Evolutionary conservation across 2,329 filamentous ascomycete species (phyloP).

Genomic region (Aschersonia sp.): DNA sequence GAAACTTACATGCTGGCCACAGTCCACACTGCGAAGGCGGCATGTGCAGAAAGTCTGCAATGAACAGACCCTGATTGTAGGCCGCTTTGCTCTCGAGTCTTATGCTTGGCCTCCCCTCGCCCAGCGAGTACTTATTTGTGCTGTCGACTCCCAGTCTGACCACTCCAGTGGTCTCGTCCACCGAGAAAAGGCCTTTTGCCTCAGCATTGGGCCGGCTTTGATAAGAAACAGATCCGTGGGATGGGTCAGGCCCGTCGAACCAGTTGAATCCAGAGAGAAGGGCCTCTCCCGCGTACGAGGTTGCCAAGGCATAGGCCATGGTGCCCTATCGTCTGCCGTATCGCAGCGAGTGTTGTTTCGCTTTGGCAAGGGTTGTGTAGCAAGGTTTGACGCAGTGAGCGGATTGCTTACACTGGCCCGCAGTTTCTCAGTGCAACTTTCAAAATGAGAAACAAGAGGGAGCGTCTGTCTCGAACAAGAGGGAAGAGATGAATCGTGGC

Average conservation of each 20-base stretch:
- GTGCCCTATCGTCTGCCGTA: background rate
- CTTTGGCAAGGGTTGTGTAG: too few species aligned
- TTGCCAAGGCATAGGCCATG: slow-evolving; percentile 26
- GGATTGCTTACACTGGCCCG: too few species aligned
- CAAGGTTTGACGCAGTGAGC: background rate
- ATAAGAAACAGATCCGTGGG: slow-evolving; percentile 51
- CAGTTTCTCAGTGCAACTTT: background rate
- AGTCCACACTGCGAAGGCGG: slow-evolving; percentile 54
- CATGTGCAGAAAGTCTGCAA: slow-evolving; percentile 62
- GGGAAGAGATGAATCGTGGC: slow-evolving; percentile 2
- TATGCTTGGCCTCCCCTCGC: slow-evolving; percentile 41
- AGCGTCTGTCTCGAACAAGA: background rate
- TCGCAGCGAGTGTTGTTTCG: too few species aligned
- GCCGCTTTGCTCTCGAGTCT: slow-evolving; percentile 49
- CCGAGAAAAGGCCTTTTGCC: slow-evolving; percentile 22
- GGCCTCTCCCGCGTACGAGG: slow-evolving; percentile 26
- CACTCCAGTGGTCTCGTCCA: slow-evolving; percentile 23
- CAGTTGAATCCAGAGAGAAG: slow-evolving; percentile 35
- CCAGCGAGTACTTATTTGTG: slow-evolving; percentile 18
- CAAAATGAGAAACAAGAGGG: background rate
- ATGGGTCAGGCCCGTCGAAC: slow-evolving; percentile 41
- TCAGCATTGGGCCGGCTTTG: slow-evolving; percentile 26
- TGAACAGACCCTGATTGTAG: slow-evolving; percentile 53
- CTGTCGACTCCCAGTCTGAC: slow-evolving; percentile 32
- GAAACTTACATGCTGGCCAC: slow-evolving; percentile 52